Evolutionary conservation across 148 eudicot species (phyloP), one percentile per base, ranked within the genome.

Genomic region (Spergularia marina): DNA sequence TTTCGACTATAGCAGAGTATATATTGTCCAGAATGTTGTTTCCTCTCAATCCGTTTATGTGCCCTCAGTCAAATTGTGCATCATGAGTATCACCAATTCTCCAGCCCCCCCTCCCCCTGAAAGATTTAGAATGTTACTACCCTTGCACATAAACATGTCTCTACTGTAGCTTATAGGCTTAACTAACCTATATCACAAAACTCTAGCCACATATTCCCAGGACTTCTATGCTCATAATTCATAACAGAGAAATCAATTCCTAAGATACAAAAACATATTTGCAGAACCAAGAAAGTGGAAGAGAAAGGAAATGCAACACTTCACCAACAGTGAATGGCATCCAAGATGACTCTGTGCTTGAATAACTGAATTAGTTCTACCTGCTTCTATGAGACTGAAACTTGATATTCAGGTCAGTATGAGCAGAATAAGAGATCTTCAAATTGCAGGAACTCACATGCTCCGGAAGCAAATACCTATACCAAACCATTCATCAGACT

Each of bases 301-400:
- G 49, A 44, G 49, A 44, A 6, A 6, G 15, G 16, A 55, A n/a
- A 55, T 15, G 18, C 18, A 55, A 55, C 51, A 71, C 16, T 70
- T 70, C 60, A 58, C 34, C 18, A 55, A 72, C 18, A 39, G 15
- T 9, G 40, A 62, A 21, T 21, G 65, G 5, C 36, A 18, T 39
- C n/a, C 63, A 56, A 44, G 18, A 6, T 70, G 47, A 70, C 41
- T 51, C 47, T 25, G 71, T 53, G 52, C 14, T 20, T 17, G 9
- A 67, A 58, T 34, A 9, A 41, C 25, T 41, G 2, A 79, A 20
- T n/a, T 12, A 60, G 64, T 52, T 47, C 39, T 83, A 91, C 97
- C 94, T 90, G 92, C 97, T 91, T 30, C 97, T 80, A 75, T 91
- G 94, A 70, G 89, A 85, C 65, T 91, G 97, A 72, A 91, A 91